A percentile compares a stretch with the other conserved stretches of the same genome.
These are phyloP conservation scores for Xylaria arbuscula DNA, from an alignment of 2,329 filamentous ascomycete species.

Conservation along the genomic window DNA sequence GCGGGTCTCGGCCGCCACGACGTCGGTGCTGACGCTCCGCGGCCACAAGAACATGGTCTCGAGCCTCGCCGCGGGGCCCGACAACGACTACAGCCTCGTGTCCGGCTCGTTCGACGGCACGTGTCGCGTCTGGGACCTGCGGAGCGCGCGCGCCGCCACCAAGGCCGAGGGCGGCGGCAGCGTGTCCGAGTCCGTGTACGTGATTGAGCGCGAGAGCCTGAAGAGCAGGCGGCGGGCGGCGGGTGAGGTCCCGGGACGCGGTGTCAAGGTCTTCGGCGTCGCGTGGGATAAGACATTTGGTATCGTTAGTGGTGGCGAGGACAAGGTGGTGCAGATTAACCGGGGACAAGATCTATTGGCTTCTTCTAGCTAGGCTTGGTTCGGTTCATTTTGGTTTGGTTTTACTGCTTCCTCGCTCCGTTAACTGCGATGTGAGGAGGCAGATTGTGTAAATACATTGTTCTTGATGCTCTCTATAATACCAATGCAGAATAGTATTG, in stretches of 20 bases:
- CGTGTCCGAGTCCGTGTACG: slow-evolving; percentile 79
- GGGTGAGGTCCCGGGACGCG: slow-evolving; percentile 74
- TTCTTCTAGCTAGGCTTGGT: slow-evolving; percentile 22
- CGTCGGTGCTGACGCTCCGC: slow-evolving; percentile 88
- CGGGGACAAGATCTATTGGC: slow-evolving; percentile 66
- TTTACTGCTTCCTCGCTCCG: not conserved
- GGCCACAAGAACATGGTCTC: slow-evolving; percentile 83
- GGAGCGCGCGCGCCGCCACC: slow-evolving; percentile 71
- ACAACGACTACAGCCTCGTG: slow-evolving; percentile 83
- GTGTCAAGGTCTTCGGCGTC: slow-evolving; percentile 89
- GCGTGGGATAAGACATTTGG: slow-evolving; percentile 87
- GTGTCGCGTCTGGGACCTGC: slow-evolving; percentile 92
- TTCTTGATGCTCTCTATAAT: not conserved
- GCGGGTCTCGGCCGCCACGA: slow-evolving; percentile 77
- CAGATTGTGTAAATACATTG: slow-evolving; percentile 19
- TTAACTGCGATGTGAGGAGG: not conserved
- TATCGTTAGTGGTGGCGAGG: slow-evolving; percentile 91
- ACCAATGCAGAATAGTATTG: slow-evolving; percentile 13
- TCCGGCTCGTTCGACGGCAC: slow-evolving; percentile 94
- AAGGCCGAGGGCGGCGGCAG: slow-evolving; percentile 70
- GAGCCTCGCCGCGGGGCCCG: slow-evolving; percentile 62
- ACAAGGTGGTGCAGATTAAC: slow-evolving; percentile 95
- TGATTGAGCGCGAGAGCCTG: slow-evolving; percentile 79
- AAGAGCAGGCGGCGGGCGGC: slow-evolving; percentile 62
- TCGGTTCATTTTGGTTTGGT: not conserved